Evolutionary conservation across 305 asterid species (phyloP).

Genomic region (Fraxinus platypoda): DNA sequence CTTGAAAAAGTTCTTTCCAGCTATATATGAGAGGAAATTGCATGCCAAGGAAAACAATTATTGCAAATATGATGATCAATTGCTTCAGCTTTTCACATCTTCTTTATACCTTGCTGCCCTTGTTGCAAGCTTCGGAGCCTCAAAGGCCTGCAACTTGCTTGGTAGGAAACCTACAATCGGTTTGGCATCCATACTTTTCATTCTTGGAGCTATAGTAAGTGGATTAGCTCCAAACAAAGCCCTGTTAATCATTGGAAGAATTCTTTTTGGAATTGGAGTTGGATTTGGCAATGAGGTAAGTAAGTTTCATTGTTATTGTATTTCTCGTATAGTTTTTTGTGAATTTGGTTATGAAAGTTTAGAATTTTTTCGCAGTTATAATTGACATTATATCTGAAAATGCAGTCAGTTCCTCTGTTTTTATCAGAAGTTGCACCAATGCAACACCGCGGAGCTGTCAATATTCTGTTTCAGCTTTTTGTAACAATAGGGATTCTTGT

Average conservation of each 20-base stretch:
- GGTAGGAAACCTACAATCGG: background rate
- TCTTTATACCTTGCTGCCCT: background rate
- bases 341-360: background rate
- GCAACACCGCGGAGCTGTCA: constrained; percentile 70
- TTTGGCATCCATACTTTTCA: background rate
- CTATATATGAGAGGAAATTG: background rate
- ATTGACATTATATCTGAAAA: background rate
- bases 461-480: constrained; percentile 70
- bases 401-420: constrained; percentile 71
- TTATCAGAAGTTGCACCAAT: constrained; percentile 66
- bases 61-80: background rate
- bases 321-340: background rate
- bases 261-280: constrained; percentile 18
- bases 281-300: constrained; percentile 21
- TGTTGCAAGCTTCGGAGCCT: background rate
- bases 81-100: background rate
- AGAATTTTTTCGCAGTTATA: background rate
- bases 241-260: constrained; percentile 9
- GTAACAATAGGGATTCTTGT: constrained; percentile 66
- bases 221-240: background rate
- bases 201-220: background rate
- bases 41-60: background rate
- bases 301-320: background rate
- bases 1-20: background rate
- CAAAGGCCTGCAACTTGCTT: background rate